phyloP scores from a whole-genome alignment of 2,329 filamentous ascomycete genomes.

The Diaporthe ampelina region DNA sequence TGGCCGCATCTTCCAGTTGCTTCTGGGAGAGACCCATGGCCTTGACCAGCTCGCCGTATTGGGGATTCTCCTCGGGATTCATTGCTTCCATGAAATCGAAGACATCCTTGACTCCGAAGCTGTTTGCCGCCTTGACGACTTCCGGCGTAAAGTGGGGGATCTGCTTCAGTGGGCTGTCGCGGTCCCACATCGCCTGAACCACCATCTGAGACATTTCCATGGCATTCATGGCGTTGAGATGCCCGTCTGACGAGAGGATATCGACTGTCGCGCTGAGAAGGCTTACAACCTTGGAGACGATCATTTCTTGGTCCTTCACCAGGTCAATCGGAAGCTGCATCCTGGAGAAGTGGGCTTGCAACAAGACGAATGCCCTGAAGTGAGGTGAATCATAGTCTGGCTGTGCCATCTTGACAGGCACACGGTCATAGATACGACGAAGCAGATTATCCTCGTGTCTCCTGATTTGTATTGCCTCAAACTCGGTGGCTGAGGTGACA shows the following conservation, averaged over 20 bases:
- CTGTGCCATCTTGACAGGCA: constrained; percentile 95
- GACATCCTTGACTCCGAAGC: constrained; percentile 90
- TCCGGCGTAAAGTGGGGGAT: constrained; percentile 94
- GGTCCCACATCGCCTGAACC: constrained; percentile 99
- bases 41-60: constrained; percentile 84
- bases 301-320: constrained; percentile 93
- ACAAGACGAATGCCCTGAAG: constrained; percentile 97
- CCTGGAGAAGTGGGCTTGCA: constrained; percentile 96
- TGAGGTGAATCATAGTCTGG: constrained; percentile 92
- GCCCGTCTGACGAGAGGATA: constrained; percentile 93
- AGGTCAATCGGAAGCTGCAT: constrained; percentile 97
- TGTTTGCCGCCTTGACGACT: constrained; percentile 84
- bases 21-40: constrained; percentile 83
- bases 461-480: constrained; percentile 93
- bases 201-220: constrained; percentile 99
- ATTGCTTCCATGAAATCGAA: constrained; percentile 99
- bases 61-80: constrained; percentile 92
- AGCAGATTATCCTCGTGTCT: constrained; percentile 91
- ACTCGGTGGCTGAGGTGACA: constrained; percentile 95
- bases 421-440: constrained; percentile 91
- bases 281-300: constrained; percentile 87
- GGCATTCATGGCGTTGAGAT: constrained; percentile 96
- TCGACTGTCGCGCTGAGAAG: constrained; percentile 94
- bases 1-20: constrained; percentile 89
- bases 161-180: constrained; percentile 95